These are phyloP conservation scores for Lathyrus tuberosus DNA, from an alignment of 306 rosid genomes.

Conservation along the genomic window DNA sequence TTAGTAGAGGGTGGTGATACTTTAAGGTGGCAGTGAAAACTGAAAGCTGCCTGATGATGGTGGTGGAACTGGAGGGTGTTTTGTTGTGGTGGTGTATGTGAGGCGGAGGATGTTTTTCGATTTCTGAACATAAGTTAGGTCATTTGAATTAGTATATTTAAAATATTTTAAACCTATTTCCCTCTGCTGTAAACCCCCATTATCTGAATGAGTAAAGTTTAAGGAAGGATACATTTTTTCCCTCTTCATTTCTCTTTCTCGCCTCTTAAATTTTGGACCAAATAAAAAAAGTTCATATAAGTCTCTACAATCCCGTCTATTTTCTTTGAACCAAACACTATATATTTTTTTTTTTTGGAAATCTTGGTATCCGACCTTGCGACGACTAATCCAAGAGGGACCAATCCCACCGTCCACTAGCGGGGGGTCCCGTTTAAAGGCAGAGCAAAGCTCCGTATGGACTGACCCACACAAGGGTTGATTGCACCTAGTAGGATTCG, in stretches of 20 bases:
- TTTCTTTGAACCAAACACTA: no score
- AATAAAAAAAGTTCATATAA: background rate
- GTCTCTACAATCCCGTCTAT: background rate
- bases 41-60: background rate
- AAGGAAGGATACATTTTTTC: background rate
- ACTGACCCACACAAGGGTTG: no score
- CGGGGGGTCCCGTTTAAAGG: no score
- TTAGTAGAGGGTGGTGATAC: background rate
- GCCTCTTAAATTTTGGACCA: background rate
- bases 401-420: no score
- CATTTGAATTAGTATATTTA: background rate
- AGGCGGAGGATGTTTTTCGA: background rate
- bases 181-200: background rate
- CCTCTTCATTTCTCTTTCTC: background rate
- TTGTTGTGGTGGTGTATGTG: background rate
- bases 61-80: background rate
- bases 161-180: slow-evolving; percentile 3
- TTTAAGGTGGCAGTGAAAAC: background rate
- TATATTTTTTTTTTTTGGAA: no score
- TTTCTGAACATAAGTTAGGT: background rate
- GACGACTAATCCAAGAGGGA: no score
- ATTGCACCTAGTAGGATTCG: no score
- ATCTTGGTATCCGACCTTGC: no score
- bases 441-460: no score
- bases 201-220: background rate